phyloP scores from a whole-genome alignment of 805 yeast species.

The Blastobotrys mokoenaii region DNA sequence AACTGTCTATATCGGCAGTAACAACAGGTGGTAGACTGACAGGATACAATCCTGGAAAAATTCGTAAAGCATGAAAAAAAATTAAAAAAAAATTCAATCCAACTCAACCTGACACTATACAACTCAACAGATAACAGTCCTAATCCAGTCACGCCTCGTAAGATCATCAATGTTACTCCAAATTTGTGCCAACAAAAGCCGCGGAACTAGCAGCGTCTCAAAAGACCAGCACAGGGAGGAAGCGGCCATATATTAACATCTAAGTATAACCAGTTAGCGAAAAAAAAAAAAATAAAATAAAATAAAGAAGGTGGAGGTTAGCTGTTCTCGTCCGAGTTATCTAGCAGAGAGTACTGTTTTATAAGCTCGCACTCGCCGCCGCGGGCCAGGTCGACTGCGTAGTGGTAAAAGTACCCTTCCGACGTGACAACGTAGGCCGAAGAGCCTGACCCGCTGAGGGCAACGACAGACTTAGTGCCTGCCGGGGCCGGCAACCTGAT shows the following conservation, averaged over 20 bases:
- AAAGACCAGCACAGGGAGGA: neutral
- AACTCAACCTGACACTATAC: too few species aligned
- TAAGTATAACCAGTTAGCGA: neutral
- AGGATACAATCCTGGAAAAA: too few species aligned
- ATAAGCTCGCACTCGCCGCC: constrained; percentile 89
- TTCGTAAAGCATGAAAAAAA: too few species aligned
- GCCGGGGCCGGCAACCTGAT: constrained; percentile 52
- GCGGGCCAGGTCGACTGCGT: constrained; percentile 71
- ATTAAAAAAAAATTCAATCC: too few species aligned
- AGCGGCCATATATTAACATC: neutral
- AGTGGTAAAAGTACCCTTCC: constrained; percentile 74
- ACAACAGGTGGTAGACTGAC: too few species aligned
- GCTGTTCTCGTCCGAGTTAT: neutral
- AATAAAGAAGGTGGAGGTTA: neutral
- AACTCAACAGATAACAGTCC: too few species aligned
- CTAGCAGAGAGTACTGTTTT: constrained; percentile 52
- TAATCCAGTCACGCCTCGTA: too few species aligned
- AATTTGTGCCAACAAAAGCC: too few species aligned
- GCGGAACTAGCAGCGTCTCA: too few species aligned
- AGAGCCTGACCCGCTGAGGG: constrained; percentile 25
- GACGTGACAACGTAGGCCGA: constrained; percentile 67
- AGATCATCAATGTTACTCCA: too few species aligned
- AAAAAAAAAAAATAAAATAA: neutral
- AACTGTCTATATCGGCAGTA: too few species aligned
- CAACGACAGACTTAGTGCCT: constrained; percentile 27